These are phyloP conservation scores for Beauveria brongniartii DNA, from an alignment of 2,329 filamentous ascomycete genomes.

Conservation along the genomic window DNA sequence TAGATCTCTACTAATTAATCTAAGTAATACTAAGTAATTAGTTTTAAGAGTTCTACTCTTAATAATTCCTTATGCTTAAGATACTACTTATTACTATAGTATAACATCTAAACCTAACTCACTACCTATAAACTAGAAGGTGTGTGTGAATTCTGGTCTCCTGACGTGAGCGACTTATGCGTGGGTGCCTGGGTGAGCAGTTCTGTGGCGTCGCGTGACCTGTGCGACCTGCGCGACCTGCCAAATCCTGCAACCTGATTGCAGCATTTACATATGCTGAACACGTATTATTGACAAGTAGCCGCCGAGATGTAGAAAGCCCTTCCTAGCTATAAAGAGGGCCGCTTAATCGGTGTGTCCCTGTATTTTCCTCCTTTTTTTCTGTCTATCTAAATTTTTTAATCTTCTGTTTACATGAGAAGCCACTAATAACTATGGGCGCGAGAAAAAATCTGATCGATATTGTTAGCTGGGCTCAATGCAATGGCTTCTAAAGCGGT, in stretches of 20 bases:
- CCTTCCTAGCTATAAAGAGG: not conserved
- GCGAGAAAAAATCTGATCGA: not conserved
- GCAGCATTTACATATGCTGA: not conserved
- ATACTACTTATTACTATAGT: no score
- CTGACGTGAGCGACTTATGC: constrained; percentile 1
- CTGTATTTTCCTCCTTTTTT: not conserved
- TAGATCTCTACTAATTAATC: no score
- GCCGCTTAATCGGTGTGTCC: not conserved
- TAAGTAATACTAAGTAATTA: no score
- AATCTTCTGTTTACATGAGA: not conserved
- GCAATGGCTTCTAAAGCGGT: not conserved
- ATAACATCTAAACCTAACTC: not conserved
- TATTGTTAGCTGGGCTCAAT: not conserved
- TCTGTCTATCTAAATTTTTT: no score
- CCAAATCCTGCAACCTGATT: not conserved
- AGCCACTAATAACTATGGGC: not conserved
- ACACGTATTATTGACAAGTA: not conserved
- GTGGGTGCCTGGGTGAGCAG: constrained; percentile 1
- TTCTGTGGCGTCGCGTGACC: not conserved
- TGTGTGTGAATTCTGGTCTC: not conserved
- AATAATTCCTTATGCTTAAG: no score
- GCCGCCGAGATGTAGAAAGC: not conserved
- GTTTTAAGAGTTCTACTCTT: no score
- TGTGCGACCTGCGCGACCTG: not conserved
- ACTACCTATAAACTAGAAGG: not conserved